Conservation (phyloP, 192 early-diverging fungal genomes). For the Coemansia sp. region DNA sequence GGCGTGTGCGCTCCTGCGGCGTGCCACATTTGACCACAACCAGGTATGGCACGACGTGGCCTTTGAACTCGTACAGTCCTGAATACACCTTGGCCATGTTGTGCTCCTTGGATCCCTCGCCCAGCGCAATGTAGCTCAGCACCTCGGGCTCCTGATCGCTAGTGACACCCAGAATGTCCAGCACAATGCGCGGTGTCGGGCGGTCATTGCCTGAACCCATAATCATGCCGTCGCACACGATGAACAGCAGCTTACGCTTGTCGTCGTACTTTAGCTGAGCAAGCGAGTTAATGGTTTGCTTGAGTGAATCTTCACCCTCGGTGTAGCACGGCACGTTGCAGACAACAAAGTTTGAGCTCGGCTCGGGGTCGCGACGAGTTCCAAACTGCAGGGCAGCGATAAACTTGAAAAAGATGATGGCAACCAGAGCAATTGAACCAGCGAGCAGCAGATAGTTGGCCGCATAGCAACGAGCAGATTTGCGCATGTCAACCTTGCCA, state of each 20-base stretch:
- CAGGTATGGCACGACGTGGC: constrained; percentile 92
- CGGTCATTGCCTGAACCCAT: no score
- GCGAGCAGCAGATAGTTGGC: constrained; percentile 83
- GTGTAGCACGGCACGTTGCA: constrained; percentile 97
- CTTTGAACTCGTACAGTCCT: constrained; percentile 89
- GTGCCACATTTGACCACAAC: constrained; percentile 95
- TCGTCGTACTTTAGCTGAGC: constrained; percentile 81
- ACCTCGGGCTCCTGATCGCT: constrained; percentile 80
- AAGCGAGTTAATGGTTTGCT: constrained; percentile 92
- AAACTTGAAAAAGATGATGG: constrained; percentile 90
- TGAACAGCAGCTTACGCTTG: no score
- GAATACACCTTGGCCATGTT: constrained; percentile 98
- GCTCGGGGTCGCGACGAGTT: constrained; percentile 70
- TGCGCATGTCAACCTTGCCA: constrained; percentile 82
- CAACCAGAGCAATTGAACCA: constrained; percentile 75
- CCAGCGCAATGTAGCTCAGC: constrained; percentile 82
- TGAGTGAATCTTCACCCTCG: constrained; percentile 91
- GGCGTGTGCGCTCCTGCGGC: constrained; percentile 77
- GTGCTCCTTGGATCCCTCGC: constrained; percentile 88
- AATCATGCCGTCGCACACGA: no score
- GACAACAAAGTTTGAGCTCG: constrained; percentile 87
- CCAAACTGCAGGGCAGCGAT: constrained; percentile 90
- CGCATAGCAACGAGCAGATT: constrained; percentile 71
- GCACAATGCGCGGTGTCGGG: constrained; percentile 26
- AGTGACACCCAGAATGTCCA: constrained; percentile 94